Evolutionary conservation across 495 filamentous ascomycete genomes (phyloP), one percentile per base, ranked within the genome.

Genomic region (Neohortaea acidophila): DNA sequence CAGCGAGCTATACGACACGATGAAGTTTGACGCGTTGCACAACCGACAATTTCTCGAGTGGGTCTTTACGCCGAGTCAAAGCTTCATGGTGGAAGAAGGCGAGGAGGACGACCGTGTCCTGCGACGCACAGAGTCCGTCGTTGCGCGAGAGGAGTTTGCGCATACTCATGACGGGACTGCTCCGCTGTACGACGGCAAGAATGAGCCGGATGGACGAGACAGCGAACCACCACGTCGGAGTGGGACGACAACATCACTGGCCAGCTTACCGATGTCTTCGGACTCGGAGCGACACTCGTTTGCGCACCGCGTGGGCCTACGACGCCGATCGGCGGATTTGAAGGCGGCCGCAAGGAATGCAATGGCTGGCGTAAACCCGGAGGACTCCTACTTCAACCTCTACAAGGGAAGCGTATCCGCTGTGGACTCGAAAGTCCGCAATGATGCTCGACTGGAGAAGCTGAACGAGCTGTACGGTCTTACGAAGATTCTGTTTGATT

Each of bases 1-100:
- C 24, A 93, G 84, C 6, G 89, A 97, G 60, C 64, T 97, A 2
- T 96, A 96, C 53, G 89, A 97, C 58, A 94, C 85, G 21, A 94
- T 96, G 86, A 97, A 97, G 55, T 97, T 94, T 49, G 89, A 97
- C 51, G 89, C 91, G 2, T 68, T 97, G 18, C 89, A 97, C 56
- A 97, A 97, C 55, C 75, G 91, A 3, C 81, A 81, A 42, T 96
- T 94, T 43, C 63, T 97, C n/a, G 91, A 97, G 59, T 94, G 87
- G 78, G 81, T 94, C 2, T 96, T 97, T 52, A 92, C 84, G 43
- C 91, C 89, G 2, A 69, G 70, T 52, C 69, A 59, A 55, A 72
- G 55, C 47, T 71, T 79, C 63, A 64, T 75, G 34, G 73, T 73
- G 29, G 77, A 84, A 32, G 72, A 77, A 17, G 34, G 26, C 24